A percentile compares a stretch with the other conserved stretches of the same genome.
phyloP scores from a whole-genome alignment of 78 protist species.

The Dictyostelium firmibasis region DNA sequence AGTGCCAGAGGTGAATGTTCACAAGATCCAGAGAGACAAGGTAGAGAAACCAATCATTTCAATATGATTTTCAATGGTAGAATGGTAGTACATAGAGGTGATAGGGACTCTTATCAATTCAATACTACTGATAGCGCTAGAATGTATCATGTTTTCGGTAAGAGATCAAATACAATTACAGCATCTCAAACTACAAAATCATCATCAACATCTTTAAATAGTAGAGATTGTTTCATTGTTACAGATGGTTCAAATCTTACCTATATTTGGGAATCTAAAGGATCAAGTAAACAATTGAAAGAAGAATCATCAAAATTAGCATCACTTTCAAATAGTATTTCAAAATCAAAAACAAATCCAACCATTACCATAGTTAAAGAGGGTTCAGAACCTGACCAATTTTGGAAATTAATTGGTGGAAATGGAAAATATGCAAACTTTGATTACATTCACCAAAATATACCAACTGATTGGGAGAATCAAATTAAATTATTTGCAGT shows the following conservation, averaged over 20 bases:
- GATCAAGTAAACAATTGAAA: conserved; percentile 14
- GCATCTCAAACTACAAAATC: conserved; percentile 18
- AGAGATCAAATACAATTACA: neutral
- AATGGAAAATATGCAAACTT: conserved; percentile 26
- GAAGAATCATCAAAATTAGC: conserved; percentile 40
- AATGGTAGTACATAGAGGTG: conserved; percentile 60
- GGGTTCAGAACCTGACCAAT: conserved; percentile 9
- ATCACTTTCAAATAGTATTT: neutral
- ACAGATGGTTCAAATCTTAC: conserved; percentile 8
- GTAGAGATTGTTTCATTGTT: conserved; percentile 23
- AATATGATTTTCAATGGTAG: conserved; percentile 22
- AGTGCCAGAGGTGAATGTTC: conserved; percentile 41
- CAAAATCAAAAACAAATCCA: neutral
- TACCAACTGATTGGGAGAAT: conserved; percentile 1
- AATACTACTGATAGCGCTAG: neutral
- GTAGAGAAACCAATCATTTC: conserved; percentile 49
- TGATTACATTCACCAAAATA: neutral
- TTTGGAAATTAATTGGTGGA: conserved; percentile 61
- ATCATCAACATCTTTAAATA: neutral
- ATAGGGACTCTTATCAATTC: neutral
- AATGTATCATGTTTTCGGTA: conserved; percentile 46
- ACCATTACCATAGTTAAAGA: neutral
- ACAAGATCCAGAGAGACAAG: conserved; percentile 57
- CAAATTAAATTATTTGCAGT: conserved; percentile 23
- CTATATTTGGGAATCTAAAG: conserved; percentile 33